Conservation (phyloP, 2,329 filamentous ascomycete species). For the Alternaria hordeiaustralica region DNA sequence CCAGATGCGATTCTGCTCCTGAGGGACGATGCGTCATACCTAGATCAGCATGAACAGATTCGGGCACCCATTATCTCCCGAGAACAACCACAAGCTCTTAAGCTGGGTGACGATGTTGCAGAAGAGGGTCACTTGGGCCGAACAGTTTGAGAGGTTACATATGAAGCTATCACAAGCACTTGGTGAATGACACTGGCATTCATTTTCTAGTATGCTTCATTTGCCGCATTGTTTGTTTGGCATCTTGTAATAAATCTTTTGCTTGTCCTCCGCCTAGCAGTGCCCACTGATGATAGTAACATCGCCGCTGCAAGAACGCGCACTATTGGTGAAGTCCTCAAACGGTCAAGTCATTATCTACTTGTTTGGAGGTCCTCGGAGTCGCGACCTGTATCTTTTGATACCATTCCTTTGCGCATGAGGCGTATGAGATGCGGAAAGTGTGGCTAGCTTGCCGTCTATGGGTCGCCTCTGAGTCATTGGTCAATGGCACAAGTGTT, state of each 20-base stretch:
- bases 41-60: background rate
- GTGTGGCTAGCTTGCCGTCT: background rate
- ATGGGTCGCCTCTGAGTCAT: background rate
- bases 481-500: background rate
- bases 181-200: background rate
- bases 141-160: background rate
- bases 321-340: background rate
- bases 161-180: background rate
- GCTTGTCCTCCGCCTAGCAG: background rate
- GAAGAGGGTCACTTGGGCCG: background rate
- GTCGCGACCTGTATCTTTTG: background rate
- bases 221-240: background rate
- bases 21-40: background rate
- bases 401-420: background rate
- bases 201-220: background rate
- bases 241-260: background rate
- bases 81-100: background rate
- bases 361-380: background rate
- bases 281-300: background rate
- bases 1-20: background rate
- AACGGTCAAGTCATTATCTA: background rate
- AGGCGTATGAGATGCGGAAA: background rate
- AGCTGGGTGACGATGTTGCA: constrained; percentile 4
- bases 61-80: background rate
- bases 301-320: background rate